These are phyloP conservation scores for Colletotrichum siamense DNA, from an alignment of 2,329 filamentous ascomycete genomes.

Conservation along the genomic window DNA sequence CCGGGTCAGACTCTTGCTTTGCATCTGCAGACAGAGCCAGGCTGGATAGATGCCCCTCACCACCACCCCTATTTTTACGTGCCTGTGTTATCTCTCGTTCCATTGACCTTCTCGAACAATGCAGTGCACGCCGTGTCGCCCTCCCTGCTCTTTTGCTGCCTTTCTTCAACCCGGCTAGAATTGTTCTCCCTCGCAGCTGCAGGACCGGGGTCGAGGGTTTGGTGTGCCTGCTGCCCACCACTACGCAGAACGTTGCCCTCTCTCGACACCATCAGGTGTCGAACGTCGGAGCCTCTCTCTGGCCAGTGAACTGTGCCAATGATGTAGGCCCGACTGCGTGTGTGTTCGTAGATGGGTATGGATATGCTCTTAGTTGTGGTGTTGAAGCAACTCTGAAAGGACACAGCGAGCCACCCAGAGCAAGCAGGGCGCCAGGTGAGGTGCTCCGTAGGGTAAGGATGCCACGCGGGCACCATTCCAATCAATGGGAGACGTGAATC, in stretches of 20 bases:
- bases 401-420: not conserved
- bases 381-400: not conserved
- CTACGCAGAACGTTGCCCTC: not conserved
- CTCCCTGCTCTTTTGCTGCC: not conserved
- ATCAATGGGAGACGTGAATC: conserved; percentile 22
- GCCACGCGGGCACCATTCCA: conserved; percentile 9
- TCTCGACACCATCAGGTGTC: not conserved
- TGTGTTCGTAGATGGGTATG: not conserved
- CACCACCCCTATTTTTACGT: not conserved
- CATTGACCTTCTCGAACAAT: conserved; percentile 21
- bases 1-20: not conserved
- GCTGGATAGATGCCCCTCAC: not conserved
- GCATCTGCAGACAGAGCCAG: not conserved
- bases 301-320: not conserved
- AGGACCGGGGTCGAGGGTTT: not conserved
- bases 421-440: not conserved
- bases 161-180: not conserved
- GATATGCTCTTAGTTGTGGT: not conserved
- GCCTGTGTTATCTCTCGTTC: not conserved
- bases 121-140: not conserved
- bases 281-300: not conserved
- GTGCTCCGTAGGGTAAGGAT: not conserved
- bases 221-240: not conserved
- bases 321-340: not conserved
- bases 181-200: not conserved